phyloP scores from a whole-genome alignment of 805 yeast genomes.

The Phaffomyces opuntiae region DNA sequence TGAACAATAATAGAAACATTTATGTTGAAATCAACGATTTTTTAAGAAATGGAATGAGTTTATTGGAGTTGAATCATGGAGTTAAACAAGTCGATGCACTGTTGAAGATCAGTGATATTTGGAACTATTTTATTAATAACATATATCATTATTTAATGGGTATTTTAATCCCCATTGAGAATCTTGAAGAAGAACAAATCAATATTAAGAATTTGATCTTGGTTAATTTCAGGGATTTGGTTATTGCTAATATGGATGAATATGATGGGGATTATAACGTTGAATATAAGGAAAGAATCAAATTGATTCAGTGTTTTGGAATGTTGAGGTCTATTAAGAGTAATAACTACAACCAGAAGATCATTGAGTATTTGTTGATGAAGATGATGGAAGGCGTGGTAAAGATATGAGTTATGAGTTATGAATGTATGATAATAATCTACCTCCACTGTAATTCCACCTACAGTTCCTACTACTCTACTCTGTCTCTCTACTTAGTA shows the following conservation, averaged over 20 bases:
- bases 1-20: slow-evolving; percentile 28
- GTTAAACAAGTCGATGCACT: too few relatives aligned
- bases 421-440: too few relatives aligned
- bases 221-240: slow-evolving; percentile 43
- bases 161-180: slow-evolving; percentile 51
- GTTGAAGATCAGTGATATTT: slow-evolving; percentile 23
- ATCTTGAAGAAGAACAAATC: too few relatives aligned
- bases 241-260: slow-evolving; percentile 12
- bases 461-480: too few relatives aligned
- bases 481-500: background rate
- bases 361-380: slow-evolving; percentile 39
- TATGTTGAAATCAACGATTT: slow-evolving; percentile 41
- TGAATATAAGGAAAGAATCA: slow-evolving; percentile 27
- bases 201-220: slow-evolving; percentile 30
- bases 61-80: slow-evolving; percentile 19
- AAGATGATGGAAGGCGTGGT: slow-evolving; percentile 11
- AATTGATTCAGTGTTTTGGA: slow-evolving; percentile 57
- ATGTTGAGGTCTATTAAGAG: slow-evolving; percentile 46
- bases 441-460: too few relatives aligned
- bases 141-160: slow-evolving; percentile 55
- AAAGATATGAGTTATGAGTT: background rate
- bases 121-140: slow-evolving; percentile 52
- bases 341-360: slow-evolving; percentile 46
- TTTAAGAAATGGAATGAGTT: slow-evolving; percentile 36
- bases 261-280: too few relatives aligned